Evolutionary conservation across 1,139 yeast species (phyloP).

Genomic region (Hyphopichia pseudoburtonii): DNA sequence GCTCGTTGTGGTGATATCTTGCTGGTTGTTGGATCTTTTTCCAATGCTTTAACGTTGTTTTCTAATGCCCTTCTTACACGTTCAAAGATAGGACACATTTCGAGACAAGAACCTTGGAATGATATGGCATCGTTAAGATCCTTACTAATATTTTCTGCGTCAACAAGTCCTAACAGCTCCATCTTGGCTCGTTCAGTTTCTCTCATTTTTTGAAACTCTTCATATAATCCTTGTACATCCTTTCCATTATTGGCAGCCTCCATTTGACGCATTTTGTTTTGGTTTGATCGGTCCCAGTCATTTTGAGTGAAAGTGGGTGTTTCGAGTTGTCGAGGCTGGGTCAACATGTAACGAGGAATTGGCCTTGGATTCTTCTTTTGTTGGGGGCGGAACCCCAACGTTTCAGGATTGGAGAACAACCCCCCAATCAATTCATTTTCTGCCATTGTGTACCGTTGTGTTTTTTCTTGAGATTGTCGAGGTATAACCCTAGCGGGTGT

Average conservation of each 20-base stretch:
- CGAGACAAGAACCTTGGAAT: constrained; percentile 85
- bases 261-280: constrained; percentile 36
- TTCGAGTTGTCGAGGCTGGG: constrained; percentile 37
- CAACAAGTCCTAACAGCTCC: constrained; percentile 84
- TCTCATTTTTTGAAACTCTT: constrained; percentile 66
- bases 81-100: constrained; percentile 95
- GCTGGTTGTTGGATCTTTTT: constrained; percentile 65
- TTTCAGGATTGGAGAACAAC: constrained; percentile 25
- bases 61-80: constrained; percentile 86
- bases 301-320: constrained; percentile 37
- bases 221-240: constrained; percentile 47
- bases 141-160: constrained; percentile 81
- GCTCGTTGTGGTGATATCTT: constrained; percentile 65
- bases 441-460: constrained; percentile 20
- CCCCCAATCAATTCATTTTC: constrained; percentile 30
- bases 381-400: constrained; percentile 25
- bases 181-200: constrained; percentile 74
- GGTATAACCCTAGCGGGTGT: constrained; percentile 21
- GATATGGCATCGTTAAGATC: constrained; percentile 81
- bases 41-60: constrained; percentile 80
- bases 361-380: constrained; percentile 22
- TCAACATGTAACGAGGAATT: constrained; percentile 35
- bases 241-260: constrained; percentile 31
- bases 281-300: constrained; percentile 44
- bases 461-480: constrained; percentile 19